Conservation (phyloP, 495 filamentous ascomycete species). For the Copromyces sp. region DNA sequence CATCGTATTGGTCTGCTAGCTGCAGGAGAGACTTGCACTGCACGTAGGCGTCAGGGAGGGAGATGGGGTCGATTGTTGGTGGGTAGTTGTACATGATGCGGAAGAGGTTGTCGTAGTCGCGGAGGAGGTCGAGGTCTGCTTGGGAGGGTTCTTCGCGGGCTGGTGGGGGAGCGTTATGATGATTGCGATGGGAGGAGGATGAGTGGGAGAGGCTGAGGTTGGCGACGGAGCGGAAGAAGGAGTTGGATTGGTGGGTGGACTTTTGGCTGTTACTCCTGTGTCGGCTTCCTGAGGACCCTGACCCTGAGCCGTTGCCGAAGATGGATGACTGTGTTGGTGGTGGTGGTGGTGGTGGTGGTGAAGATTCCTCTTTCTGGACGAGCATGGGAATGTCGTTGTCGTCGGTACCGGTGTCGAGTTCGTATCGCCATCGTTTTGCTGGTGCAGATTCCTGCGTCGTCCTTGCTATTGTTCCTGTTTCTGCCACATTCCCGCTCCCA, state of each 20-base stretch:
- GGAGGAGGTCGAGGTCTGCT: conserved; percentile 57
- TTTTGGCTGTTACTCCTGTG: conserved; percentile 20
- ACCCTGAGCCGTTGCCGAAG: conserved; percentile 27
- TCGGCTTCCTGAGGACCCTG: conserved; percentile 14
- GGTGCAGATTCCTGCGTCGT: conserved; percentile 9
- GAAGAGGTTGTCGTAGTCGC: conserved; percentile 89
- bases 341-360: conserved; percentile 3
- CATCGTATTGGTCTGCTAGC: conserved; percentile 86
- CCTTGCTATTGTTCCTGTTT: conserved; percentile 14
- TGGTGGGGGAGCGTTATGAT: conserved; percentile 20
- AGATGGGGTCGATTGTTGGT: conserved; percentile 66
- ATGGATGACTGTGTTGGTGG: conserved; percentile 21
- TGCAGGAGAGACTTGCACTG: conserved; percentile 81
- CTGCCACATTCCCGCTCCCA: conserved; percentile 33
- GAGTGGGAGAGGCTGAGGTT: conserved; percentile 49
- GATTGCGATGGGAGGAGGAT: conserved; percentile 4
- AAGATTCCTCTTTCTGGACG: conserved; percentile 59
- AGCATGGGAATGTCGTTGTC: conserved; percentile 79
- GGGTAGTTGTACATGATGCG: conserved; percentile 89
- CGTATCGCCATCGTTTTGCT: conserved; percentile 69
- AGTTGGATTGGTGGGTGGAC: conserved; percentile 43
- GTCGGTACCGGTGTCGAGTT: conserved; percentile 65
- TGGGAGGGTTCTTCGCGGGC: conserved; percentile 20
- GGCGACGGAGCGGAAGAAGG: conserved; percentile 80
- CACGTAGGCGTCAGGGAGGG: conserved; percentile 82